Conservation (phyloP, 2,329 filamentous ascomycete species). For the Talaromyces sp. region DNA sequence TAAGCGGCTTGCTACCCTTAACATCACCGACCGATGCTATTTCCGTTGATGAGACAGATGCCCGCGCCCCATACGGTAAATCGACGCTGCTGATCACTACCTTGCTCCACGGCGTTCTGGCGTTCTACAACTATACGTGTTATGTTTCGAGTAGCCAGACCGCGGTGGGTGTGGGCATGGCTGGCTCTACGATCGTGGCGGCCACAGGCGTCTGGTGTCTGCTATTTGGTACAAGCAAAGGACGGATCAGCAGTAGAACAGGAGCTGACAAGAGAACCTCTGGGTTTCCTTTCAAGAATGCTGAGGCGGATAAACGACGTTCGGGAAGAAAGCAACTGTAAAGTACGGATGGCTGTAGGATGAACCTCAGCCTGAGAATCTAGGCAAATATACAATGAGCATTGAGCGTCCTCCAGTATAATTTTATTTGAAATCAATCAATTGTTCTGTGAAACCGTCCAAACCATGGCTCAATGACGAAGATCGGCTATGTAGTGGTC, state of each 20-base stretch:
- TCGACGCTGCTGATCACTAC: constrained; percentile 62
- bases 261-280: constrained; percentile 62
- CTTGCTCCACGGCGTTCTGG: constrained; percentile 57
- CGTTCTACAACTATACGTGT: constrained; percentile 63
- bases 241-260: constrained; percentile 56
- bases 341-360: background rate
- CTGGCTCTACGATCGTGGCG: constrained; percentile 53
- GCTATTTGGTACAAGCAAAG: constrained; percentile 52
- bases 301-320: constrained; percentile 49
- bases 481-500: background rate
- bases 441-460: background rate
- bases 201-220: constrained; percentile 60
- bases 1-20: constrained; percentile 66
- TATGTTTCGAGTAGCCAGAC: constrained; percentile 53
- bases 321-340: constrained; percentile 25
- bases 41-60: constrained; percentile 36
- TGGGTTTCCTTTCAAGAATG: constrained; percentile 61
- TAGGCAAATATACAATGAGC: background rate
- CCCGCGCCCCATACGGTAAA: constrained; percentile 57
- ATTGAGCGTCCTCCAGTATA: background rate
- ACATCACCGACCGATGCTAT: constrained; percentile 43
- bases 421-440: too few species aligned
- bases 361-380: background rate
- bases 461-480: background rate
- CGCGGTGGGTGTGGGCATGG: constrained; percentile 55